A percentile compares a stretch with the other conserved stretches of the same genome.
These are phyloP conservation scores for Hypoxylon sp. DNA, from an alignment of 2,329 filamentous ascomycete species.

Conservation along the genomic window DNA sequence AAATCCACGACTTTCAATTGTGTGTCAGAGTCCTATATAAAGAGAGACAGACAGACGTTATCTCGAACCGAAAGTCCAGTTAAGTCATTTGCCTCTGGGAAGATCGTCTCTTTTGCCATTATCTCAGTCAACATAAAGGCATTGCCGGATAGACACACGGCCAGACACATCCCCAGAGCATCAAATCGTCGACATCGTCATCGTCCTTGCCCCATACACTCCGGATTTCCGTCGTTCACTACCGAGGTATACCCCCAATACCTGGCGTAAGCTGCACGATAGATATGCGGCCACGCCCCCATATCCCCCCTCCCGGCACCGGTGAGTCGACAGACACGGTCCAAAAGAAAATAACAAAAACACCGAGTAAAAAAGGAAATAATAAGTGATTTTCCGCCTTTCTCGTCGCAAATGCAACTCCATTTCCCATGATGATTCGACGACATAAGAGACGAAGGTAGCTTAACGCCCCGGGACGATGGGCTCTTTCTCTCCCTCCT, in stretches of 20 bases:
- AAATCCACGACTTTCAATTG: conserved; percentile 34
- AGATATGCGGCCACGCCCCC: conserved; percentile 8
- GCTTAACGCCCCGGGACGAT: conserved; percentile 2
- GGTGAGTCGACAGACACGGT: conserved; percentile 17
- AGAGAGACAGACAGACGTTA: conserved; percentile 34
- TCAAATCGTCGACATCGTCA: conserved; percentile 31
- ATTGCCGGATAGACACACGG: conserved; percentile 11
- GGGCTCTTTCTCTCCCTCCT: conserved; percentile 16
- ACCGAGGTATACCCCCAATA: conserved; percentile 18
- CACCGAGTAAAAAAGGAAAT: conserved; percentile 11
- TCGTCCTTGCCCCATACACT: conserved; percentile 11
- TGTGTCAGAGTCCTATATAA: conserved; percentile 35
- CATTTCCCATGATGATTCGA: conserved; percentile 39
- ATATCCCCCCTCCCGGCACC: conserved; percentile 15
- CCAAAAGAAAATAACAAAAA: conserved; percentile 28
- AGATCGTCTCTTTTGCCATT: not conserved
- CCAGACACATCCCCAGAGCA: conserved; percentile 11
- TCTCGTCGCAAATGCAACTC: conserved; percentile 46
- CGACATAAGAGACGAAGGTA: conserved; percentile 20
- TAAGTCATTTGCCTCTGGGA: conserved; percentile 3
- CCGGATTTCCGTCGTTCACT: conserved; percentile 2
- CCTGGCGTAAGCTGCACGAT: conserved; percentile 6
- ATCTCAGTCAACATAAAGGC: conserved; percentile 19
- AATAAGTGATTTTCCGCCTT: conserved; percentile 36
- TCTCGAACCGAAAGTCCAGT: conserved; percentile 29